Conservation (phyloP, 2,329 filamentous ascomycete genomes). For the Pseudocercospora cruenta region DNA sequence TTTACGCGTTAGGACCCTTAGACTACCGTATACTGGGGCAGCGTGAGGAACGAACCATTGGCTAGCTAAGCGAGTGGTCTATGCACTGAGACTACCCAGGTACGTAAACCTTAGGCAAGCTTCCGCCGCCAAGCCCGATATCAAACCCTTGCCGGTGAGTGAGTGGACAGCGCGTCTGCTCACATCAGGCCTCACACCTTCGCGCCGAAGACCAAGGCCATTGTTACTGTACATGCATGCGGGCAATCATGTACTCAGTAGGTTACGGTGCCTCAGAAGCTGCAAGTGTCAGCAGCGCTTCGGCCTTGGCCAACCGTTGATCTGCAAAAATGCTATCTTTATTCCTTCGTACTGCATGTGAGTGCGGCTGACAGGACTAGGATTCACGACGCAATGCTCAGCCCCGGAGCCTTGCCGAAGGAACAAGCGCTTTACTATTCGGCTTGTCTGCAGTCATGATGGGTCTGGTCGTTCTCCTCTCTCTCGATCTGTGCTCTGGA, state of each 20-base stretch:
- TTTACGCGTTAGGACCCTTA: no score
- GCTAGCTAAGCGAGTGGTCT: no score
- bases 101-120: not conserved
- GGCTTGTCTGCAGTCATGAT: constrained; percentile 3
- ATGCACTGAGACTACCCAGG: no score
- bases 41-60: no score
- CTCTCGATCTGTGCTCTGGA: not conserved
- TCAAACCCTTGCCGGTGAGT: not conserved
- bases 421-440: constrained; percentile 5
- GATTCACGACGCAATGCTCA: constrained; percentile 17
- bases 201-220: constrained; percentile 9
- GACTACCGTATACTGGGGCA: no score
- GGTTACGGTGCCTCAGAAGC: not conserved
- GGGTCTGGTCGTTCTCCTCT: constrained; percentile 3
- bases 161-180: not conserved
- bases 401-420: constrained; percentile 15
- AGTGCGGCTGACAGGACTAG: constrained; percentile 20
- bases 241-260: not conserved
- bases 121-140: not conserved
- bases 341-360: constrained; percentile 15
- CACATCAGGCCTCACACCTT: not conserved
- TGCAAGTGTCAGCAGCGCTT: constrained; percentile 1
- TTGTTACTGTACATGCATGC: constrained; percentile 1
- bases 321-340: constrained; percentile 9
- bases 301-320: constrained; percentile 3